A percentile compares a stretch with the other conserved stretches of the same genome.
These are phyloP conservation scores for Rhododendron henanense DNA, from an alignment of 148 eudicot species.

Conservation along the genomic window DNA sequence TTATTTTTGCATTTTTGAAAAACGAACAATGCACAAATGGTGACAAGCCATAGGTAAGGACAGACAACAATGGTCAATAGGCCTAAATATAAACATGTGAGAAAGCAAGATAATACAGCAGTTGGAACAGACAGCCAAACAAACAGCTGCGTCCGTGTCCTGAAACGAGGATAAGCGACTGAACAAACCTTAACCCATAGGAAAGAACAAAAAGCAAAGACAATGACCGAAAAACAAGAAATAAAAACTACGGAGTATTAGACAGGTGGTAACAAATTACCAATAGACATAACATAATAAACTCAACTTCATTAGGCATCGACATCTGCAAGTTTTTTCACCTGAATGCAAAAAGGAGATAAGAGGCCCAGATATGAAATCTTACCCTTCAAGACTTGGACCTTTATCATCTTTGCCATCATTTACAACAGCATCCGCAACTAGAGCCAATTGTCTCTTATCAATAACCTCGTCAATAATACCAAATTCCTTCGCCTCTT, in stretches of 20 bases:
- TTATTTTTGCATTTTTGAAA: too few relatives aligned
- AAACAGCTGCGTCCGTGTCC: not conserved
- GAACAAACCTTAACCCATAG: not conserved
- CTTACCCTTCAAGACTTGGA: constrained; percentile 27
- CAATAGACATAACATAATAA: not conserved
- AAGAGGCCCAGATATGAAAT: not conserved
- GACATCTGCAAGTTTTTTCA: not conserved
- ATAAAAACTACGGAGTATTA: not conserved
- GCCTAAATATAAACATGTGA: too few relatives aligned
- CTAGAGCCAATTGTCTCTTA: constrained; percentile 74
- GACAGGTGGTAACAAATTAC: not conserved
- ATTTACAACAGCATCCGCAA: constrained; percentile 68
- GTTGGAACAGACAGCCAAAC: not conserved
- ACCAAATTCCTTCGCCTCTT: constrained; percentile 96
- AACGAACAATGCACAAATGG: not conserved
- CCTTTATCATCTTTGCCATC: constrained; percentile 50
- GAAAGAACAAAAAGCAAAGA: not conserved
- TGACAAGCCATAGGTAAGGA: not conserved
- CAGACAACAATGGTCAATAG: too few relatives aligned
- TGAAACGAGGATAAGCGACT: not conserved
- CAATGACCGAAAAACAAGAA: not conserved
- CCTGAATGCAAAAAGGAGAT: not conserved
- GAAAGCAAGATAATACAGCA: not conserved
- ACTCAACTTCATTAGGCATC: not conserved
- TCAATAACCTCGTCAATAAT: constrained; percentile 87